Evolutionary conservation across 495 filamentous ascomycete species (phyloP).

Genomic region (Aspergillus mulundensis): DNA sequence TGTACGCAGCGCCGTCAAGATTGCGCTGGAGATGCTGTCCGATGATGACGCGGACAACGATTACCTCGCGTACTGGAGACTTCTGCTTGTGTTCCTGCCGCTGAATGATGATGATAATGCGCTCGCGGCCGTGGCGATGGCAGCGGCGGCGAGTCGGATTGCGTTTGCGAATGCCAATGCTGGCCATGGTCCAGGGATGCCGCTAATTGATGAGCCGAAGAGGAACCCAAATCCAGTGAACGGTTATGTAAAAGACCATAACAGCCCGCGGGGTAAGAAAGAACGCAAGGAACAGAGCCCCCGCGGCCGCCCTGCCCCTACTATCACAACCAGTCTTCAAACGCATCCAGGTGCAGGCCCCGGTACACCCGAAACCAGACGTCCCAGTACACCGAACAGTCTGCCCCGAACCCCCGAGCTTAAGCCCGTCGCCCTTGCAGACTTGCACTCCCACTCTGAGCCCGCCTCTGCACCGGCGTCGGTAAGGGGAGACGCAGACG

Average conservation of each 20-base stretch:
- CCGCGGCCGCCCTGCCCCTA: not conserved
- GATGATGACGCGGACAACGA: conserved; percentile 43
- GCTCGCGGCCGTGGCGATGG: conserved; percentile 19
- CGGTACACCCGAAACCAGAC: not conserved
- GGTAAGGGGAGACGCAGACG: not conserved
- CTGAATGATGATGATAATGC: conserved; percentile 25
- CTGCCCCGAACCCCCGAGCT: not conserved
- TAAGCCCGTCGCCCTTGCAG: not conserved
- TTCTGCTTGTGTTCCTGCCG: conserved; percentile 24
- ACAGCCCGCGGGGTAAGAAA: not conserved
- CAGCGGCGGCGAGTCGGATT: conserved; percentile 15
- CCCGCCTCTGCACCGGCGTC: not conserved
- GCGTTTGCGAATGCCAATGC: not conserved
- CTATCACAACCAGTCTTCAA: not conserved
- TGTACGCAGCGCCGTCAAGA: conserved; percentile 27
- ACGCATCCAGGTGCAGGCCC: not conserved
- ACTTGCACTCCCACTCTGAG: not conserved
- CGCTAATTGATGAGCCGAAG: conserved; percentile 1
- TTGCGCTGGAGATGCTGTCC: conserved; percentile 36
- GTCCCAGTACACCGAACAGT: conserved; percentile 2
- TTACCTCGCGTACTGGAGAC: conserved; percentile 29
- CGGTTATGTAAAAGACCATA: not conserved
- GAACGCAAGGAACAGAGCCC: conserved; percentile 8
- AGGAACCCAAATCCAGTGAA: not conserved
- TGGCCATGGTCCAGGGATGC: not conserved